A percentile compares a stretch with the other conserved stretches of the same genome.
These are phyloP conservation scores for Pneumocystis canis DNA, from an alignment of 1,139 yeast genomes.

Conservation along the genomic window DNA sequence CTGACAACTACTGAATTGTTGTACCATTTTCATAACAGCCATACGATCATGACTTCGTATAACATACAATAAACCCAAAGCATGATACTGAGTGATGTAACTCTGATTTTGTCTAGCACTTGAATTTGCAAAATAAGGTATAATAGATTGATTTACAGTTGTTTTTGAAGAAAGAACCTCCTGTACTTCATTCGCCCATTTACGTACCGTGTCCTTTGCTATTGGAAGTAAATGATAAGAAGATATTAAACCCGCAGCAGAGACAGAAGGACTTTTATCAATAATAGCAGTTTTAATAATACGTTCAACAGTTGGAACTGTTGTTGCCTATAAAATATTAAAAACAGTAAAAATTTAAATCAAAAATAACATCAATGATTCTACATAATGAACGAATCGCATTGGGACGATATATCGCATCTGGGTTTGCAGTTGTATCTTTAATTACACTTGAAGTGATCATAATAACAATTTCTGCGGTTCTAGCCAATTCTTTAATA, in stretches of 20 bases:
- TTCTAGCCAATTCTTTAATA: constrained; percentile 71
- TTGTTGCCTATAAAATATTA: constrained; percentile 35
- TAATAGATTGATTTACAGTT: constrained; percentile 10
- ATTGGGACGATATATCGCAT: constrained; percentile 74
- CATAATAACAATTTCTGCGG: constrained; percentile 89
- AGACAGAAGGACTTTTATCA: constrained; percentile 72
- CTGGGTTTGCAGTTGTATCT: constrained; percentile 77
- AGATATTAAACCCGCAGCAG: constrained; percentile 84
- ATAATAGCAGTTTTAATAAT: constrained; percentile 85
- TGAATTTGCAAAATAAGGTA: constrained; percentile 8
- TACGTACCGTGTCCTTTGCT: constrained; percentile 78
- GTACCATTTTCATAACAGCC: constrained; percentile 84
- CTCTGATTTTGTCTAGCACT: constrained; percentile 25
- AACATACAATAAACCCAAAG: constrained; percentile 76
- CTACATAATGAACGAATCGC: constrained; percentile 86
- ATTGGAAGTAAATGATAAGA: constrained; percentile 81
- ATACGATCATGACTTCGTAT: constrained; percentile 83
- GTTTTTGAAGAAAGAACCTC: constrained; percentile 67
- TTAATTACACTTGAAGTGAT: constrained; percentile 96
- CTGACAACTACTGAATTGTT: constrained; percentile 42
- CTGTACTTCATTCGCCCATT: constrained; percentile 87
- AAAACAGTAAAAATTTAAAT: not conserved
- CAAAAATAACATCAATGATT: constrained; percentile 45
- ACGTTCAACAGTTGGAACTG: constrained; percentile 89
- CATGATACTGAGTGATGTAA: constrained; percentile 86